phyloP scores from a whole-genome alignment of 805 yeast species.

The Dipodascopsis tothii region DNA sequence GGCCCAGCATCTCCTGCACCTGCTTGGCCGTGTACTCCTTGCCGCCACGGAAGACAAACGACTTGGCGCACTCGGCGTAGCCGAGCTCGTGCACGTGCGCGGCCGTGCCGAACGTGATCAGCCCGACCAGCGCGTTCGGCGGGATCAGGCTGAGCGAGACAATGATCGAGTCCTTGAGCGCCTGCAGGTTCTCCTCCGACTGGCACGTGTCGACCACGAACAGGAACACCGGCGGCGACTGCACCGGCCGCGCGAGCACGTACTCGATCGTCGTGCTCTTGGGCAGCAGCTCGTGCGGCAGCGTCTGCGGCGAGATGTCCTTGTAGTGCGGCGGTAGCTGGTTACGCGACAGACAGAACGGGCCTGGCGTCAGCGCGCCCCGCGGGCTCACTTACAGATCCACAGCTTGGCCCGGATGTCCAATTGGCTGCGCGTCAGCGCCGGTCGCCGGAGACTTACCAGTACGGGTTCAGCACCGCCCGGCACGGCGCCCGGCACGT shows the following conservation, averaged over 20 bases:
- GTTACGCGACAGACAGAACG: conserved; percentile 70
- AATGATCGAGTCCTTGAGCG: conserved; percentile 72
- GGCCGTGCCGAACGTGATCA: conserved; percentile 83
- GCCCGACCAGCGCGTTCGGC: conserved; percentile 80
- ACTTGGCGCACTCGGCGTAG: conserved; percentile 58
- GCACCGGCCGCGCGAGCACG: conserved; percentile 70
- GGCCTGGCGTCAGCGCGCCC: conserved; percentile 28
- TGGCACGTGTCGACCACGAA: conserved; percentile 86
- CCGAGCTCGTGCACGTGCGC: conserved; percentile 83
- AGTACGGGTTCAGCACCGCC: conserved; percentile 79
- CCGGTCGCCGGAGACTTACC: conserved; percentile 29
- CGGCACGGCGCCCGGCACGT: conserved; percentile 76
- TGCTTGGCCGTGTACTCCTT: conserved; percentile 61
- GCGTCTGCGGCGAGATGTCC: conserved; percentile 62
- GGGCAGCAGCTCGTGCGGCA: conserved; percentile 72
- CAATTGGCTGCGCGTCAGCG: conserved; percentile 38
- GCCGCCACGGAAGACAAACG: conserved; percentile 81
- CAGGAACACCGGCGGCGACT: conserved; percentile 75
- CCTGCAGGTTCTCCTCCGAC: conserved; percentile 76
- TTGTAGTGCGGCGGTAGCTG: conserved; percentile 77
- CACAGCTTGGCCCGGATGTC: conserved; percentile 70
- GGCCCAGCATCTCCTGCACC: conserved; percentile 55
- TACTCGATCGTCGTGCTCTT: conserved; percentile 76
- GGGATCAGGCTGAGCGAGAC: conserved; percentile 74
- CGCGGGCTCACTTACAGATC: conserved; percentile 48